Percentiles rank a stretch among this genome's conserved stretches.
Conservation (phyloP, 2,329 filamentous ascomycete genomes). For the Claviceps maximensis region DNA sequence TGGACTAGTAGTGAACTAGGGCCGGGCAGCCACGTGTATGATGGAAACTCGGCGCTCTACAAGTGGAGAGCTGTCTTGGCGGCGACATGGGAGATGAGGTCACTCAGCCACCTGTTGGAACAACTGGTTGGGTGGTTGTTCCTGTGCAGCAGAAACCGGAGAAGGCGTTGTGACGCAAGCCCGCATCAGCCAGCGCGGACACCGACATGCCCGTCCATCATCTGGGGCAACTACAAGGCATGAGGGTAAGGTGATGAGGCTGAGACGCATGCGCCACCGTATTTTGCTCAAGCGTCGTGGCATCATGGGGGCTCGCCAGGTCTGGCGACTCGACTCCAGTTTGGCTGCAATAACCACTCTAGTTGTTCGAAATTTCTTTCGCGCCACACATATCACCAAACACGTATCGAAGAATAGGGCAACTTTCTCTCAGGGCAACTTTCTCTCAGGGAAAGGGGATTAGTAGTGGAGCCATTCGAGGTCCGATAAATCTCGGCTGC, state of each 20-base stretch:
- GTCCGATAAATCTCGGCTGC: no score
- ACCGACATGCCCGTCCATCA: not conserved
- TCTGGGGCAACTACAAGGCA: not conserved
- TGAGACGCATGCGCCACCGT: not conserved
- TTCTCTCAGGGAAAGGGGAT: no score
- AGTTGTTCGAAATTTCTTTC: no score
- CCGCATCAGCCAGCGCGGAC: not conserved
- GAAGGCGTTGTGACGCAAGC: not conserved
- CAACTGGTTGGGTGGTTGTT: not conserved
- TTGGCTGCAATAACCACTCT: no score
- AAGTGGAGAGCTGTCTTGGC: not conserved
- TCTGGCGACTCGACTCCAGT: no score
- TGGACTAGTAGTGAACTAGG: conserved; percentile 3
- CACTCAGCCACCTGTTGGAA: not conserved
- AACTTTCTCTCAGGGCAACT: no score
- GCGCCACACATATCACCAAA: no score
- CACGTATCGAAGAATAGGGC: no score
- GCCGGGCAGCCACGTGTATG: conserved; percentile 11
- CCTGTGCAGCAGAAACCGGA: not conserved
- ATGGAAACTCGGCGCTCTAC: not conserved
- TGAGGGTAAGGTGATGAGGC: not conserved
- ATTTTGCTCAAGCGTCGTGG: not conserved
- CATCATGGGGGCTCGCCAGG: no score
- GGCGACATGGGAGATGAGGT: not conserved
- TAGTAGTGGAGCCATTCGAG: no score